These are phyloP conservation scores for Phoma sp. DNA, from an alignment of 2,329 filamentous ascomycete genomes.

Conservation along the genomic window DNA sequence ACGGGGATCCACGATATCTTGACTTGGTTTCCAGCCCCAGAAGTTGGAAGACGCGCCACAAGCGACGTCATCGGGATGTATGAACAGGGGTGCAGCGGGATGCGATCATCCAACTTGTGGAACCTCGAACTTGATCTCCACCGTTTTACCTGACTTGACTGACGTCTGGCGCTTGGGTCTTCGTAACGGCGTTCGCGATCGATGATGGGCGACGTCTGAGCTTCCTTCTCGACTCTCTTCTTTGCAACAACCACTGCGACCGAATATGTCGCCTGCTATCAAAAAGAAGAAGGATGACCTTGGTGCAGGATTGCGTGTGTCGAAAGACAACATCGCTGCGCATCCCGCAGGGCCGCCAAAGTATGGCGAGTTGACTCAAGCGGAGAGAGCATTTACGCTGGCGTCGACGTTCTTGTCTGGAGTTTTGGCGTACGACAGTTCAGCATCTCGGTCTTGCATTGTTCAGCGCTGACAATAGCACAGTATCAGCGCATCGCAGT, in stretches of 20 bases:
- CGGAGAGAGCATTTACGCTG: slow-evolving; percentile 58
- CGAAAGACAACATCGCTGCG: slow-evolving; percentile 50
- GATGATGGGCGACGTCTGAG: slow-evolving; percentile 19
- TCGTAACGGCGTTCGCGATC: slow-evolving; percentile 15
- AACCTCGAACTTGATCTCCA: slow-evolving; percentile 35
- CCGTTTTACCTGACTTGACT: slow-evolving; percentile 6
- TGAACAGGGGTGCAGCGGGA: slow-evolving; percentile 27
- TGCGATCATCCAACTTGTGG: slow-evolving; percentile 29
- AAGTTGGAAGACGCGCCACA: slow-evolving; percentile 46
- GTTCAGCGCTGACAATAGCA: slow-evolving; percentile 22
- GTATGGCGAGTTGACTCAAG: slow-evolving; percentile 58
- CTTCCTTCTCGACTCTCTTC: not conserved
- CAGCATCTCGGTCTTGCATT: not conserved
- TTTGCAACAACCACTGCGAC: not conserved
- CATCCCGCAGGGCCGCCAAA: slow-evolving; percentile 55
- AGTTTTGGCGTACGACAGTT: slow-evolving; percentile 52
- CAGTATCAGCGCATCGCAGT: slow-evolving; percentile 70
- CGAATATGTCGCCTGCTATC: slow-evolving; percentile 34
- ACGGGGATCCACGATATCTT: slow-evolving; percentile 30
- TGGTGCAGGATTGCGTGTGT: slow-evolving; percentile 54
- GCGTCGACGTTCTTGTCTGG: slow-evolving; percentile 60
- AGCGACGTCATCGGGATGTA: slow-evolving; percentile 41
- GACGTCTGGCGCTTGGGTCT: slow-evolving; percentile 21
- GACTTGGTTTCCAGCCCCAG: slow-evolving; percentile 29
- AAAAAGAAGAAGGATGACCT: slow-evolving; percentile 47